Evolutionary conservation across 179 eudicot species (phyloP).

Genomic region (Beta corolliflora): DNA sequence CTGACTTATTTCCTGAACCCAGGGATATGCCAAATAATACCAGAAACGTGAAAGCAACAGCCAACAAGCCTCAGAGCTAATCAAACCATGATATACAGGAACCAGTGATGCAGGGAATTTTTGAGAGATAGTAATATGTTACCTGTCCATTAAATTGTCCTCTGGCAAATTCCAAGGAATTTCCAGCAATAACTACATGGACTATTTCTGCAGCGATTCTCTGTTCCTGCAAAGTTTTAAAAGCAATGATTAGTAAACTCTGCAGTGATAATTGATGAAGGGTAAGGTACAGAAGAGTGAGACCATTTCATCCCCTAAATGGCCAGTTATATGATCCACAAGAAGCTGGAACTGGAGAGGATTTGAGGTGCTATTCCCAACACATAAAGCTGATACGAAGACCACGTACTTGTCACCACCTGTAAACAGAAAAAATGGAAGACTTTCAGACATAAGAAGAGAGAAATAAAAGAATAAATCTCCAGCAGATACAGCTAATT

Average conservation of each 20-base stretch:
- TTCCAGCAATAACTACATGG: slow-evolving; percentile 91
- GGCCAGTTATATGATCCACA: slow-evolving; percentile 94
- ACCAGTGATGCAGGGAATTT: neutral
- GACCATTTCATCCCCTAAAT: slow-evolving; percentile 93
- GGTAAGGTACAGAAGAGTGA: slow-evolving; percentile 6
- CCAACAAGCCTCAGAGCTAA: neutral
- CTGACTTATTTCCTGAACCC: neutral
- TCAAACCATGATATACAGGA: neutral
- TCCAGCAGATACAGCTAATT: neutral
- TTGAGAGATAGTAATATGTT: neutral
- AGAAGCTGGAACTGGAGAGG: slow-evolving; percentile 90
- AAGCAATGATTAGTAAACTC: slow-evolving; percentile 17
- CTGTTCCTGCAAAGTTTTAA: slow-evolving; percentile 65
- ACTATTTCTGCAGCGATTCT: slow-evolving; percentile 81
- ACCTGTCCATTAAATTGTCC: slow-evolving; percentile 88
- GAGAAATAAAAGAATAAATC: neutral
- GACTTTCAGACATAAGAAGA: slow-evolving; percentile 16
- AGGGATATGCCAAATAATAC: neutral
- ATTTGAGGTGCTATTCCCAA: slow-evolving; percentile 68
- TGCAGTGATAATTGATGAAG: slow-evolving; percentile 5
- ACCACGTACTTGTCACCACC: slow-evolving; percentile 92
- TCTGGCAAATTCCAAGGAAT: slow-evolving; percentile 70
- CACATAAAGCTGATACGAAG: slow-evolving; percentile 72
- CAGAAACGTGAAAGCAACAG: neutral
- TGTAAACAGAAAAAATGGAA: slow-evolving; percentile 28